Evolutionary conservation across 148 eudicot genomes (phyloP).

Genomic region (Nyssa sinensis): DNA sequence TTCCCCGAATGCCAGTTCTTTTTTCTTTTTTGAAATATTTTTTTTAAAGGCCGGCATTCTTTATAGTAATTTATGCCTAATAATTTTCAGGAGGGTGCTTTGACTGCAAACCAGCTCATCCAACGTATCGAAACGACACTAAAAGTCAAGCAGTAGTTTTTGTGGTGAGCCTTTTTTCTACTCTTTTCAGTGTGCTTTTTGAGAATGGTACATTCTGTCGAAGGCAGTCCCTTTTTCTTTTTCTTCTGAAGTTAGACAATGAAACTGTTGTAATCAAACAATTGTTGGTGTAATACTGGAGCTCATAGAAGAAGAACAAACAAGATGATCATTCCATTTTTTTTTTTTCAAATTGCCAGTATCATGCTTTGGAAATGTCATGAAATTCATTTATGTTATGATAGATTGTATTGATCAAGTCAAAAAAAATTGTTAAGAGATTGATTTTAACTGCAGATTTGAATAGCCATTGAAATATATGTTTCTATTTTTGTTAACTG

Average conservation of each 20-base stretch:
- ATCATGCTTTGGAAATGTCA: neutral
- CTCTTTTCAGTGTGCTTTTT: neutral
- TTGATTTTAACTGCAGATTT: neutral
- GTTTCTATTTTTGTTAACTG: neutral
- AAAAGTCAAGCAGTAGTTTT: conserved; percentile 43
- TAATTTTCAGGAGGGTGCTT: conserved; percentile 58
- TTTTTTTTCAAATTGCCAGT: neutral
- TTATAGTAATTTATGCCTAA: neutral
- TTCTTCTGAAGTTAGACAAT: conserved; percentile 1
- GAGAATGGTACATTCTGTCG: neutral
- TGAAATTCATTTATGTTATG: conserved; percentile 3
- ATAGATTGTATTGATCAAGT: neutral
- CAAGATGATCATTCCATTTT: neutral
- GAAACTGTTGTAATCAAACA: conserved; percentile 3
- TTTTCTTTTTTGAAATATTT: neutral
- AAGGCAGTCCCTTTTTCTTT: neutral
- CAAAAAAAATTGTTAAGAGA: neutral
- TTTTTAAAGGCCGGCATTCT: neutral
- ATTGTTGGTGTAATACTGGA: neutral
- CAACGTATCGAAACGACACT: conserved; percentile 53
- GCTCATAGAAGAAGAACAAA: neutral
- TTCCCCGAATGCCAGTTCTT: conserved; percentile 3
- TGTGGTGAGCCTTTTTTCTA: neutral
- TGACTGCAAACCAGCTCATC: conserved; percentile 52
- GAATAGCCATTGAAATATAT: neutral